Evolutionary conservation across 192 early-diverging fungal species (phyloP).

Genomic region (Coemansia umbellata): DNA sequence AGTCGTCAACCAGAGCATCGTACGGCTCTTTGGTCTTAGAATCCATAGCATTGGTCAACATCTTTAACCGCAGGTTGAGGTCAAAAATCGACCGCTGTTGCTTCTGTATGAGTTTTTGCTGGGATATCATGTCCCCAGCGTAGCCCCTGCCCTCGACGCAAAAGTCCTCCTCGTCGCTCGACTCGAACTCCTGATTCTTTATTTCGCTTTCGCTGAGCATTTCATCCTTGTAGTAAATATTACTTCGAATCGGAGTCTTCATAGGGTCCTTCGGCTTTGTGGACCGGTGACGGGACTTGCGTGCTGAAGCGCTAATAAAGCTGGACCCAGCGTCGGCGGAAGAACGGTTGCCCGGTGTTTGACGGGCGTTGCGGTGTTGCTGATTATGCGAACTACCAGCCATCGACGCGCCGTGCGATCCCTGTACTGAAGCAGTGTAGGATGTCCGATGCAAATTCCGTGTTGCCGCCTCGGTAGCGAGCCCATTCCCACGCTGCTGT

Average conservation of each 20-base stretch:
- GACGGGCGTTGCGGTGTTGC: conserved; percentile 3
- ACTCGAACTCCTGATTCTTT: conserved; percentile 40
- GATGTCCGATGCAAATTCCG: conserved; percentile 31
- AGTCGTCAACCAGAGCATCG: conserved; percentile 18
- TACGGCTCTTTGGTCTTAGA: conserved; percentile 22
- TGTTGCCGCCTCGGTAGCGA: conserved; percentile 8
- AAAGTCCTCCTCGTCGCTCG: conserved; percentile 51
- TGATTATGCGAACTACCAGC: conserved; percentile 22
- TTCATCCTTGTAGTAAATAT: conserved; percentile 42
- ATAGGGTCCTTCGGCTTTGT: conserved; percentile 12
- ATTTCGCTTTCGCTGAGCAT: conserved; percentile 41
- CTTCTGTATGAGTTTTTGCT: conserved; percentile 49
- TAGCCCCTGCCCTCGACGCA: conserved; percentile 26
- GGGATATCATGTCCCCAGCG: conserved; percentile 41
- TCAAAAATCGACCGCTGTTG: conserved; percentile 49
- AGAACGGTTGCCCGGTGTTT: conserved; percentile 1
- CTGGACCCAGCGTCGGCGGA: conserved; percentile 24
- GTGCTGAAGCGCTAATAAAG: conserved; percentile 23
- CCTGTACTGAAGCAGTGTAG: conserved; percentile 24
- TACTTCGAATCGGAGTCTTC: conserved; percentile 42
- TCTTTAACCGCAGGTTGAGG: conserved; percentile 34
- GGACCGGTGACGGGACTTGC: conserved; percentile 15
- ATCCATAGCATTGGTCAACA: conserved; percentile 25
- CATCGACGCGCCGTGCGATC: conserved; percentile 18
- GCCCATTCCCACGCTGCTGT: conserved; percentile 17